Base-by-base conservation (phyloP, 2,329 filamentous ascomycete species). In the Fusarium sp. region DNA sequence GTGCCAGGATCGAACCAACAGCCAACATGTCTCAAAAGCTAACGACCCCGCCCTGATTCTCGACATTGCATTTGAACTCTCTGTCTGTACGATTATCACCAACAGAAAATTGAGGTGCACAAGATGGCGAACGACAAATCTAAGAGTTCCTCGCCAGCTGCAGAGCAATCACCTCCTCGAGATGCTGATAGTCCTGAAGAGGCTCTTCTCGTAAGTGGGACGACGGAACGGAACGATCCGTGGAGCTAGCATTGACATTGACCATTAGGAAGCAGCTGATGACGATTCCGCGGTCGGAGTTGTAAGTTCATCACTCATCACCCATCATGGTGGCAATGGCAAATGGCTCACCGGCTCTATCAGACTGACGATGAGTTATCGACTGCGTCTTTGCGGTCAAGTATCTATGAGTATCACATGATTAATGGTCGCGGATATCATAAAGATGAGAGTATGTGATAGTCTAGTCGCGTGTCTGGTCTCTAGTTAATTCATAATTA, bases 311-410 rank as follows among this genome's bases (percentile, higher is more conserved):
- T n/a, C n/a, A n/a, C n/a, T n/a, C n/a, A n/a, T n/a, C n/a, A n/a
- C 3, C 0, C 3, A 33, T 23, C 23, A n/a, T 9, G 15, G 11
- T 28, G 15, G 11, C 8, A 2, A 18, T 21, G 18, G 9, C 15
- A 15, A 37, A 21, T n/a, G n/a, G n/a, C n/a, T n/a, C n/a, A n/a
- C n/a, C n/a, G n/a, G n/a, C n/a, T n/a, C n/a, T n/a, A n/a, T n/a
- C n/a, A n/a, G 67, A 68, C 58, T 2, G 67, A 73, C 4, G 71
- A 74, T 12, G 63, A 74, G 4, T 16, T 74, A 16, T 74, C 72
- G 7, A 74, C 72, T 5, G 59, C 61, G 1, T 74, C 72, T 1
- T 38, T 74, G 15, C 71, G 68, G 0, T 74, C 72, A 1, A 74
- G 72, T 18, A 62, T 74, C 15, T 52, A 38, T 6, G 71, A 74